A percentile compares a stretch with the other conserved stretches of the same genome.
Conservation (phyloP, 306 rosid species). For the Lathyrus tuberosus region DNA sequence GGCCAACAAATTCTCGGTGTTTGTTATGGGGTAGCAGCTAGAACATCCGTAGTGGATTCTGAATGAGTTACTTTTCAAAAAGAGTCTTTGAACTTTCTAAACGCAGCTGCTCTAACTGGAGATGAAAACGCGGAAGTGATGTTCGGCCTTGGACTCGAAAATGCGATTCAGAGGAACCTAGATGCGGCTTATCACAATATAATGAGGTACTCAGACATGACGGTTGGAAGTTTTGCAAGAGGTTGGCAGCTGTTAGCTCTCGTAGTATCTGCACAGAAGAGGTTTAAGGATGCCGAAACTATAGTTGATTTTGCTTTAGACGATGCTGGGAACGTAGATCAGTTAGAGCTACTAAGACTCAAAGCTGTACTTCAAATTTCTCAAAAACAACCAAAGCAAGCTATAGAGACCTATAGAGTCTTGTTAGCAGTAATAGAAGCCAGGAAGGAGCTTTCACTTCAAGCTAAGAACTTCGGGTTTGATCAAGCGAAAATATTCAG, state of each 20-base stretch:
- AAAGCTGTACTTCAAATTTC: slow-evolving; percentile 85
- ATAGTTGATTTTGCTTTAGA: slow-evolving; percentile 83
- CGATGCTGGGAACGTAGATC: slow-evolving; percentile 66
- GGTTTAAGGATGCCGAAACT: slow-evolving; percentile 76
- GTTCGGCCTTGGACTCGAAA: slow-evolving; percentile 70
- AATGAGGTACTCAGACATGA: slow-evolving; percentile 62
- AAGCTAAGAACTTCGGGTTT: slow-evolving; percentile 43
- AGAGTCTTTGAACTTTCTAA: slow-evolving; percentile 66
- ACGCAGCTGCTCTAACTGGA: slow-evolving; percentile 49
- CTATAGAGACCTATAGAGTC: slow-evolving; percentile 87
- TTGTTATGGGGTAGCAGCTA: slow-evolving; percentile 76
- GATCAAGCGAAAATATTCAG: slow-evolving; percentile 43
- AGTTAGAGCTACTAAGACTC: slow-evolving; percentile 76
- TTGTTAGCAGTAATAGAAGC: slow-evolving; percentile 78
- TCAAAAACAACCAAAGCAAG: slow-evolving; percentile 82
- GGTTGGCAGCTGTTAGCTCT: slow-evolving; percentile 84
- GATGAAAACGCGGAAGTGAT: slow-evolving; percentile 58
- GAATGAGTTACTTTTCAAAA: slow-evolving; percentile 64
- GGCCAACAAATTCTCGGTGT: slow-evolving; percentile 71
- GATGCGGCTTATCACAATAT: slow-evolving; percentile 65
- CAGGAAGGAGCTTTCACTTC: slow-evolving; percentile 55
- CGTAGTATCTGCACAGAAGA: slow-evolving; percentile 75
- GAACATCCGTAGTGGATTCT: slow-evolving; percentile 75
- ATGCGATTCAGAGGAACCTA: slow-evolving; percentile 81
- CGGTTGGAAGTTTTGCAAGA: slow-evolving; percentile 64